These are phyloP conservation scores for Microthlaspi erraticum DNA, from an alignment of 345 rosid species.

Conservation along the genomic window DNA sequence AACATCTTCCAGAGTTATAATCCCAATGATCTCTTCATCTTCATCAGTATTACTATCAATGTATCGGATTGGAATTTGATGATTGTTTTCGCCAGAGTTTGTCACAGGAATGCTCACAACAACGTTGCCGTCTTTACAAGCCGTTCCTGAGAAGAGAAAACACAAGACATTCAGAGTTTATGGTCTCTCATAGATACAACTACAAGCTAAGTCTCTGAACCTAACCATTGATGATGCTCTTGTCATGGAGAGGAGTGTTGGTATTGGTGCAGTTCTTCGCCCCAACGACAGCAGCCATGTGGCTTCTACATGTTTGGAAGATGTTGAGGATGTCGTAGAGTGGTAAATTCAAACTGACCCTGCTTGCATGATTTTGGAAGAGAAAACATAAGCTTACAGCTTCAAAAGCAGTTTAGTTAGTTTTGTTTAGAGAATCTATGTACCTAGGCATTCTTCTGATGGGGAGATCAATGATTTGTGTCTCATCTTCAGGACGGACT, in stretches of 20 bases:
- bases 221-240: slow-evolving; percentile 42
- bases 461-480: slow-evolving; percentile 60
- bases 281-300: slow-evolving; percentile 77
- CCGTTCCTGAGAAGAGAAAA: slow-evolving; percentile 20
- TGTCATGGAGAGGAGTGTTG: slow-evolving; percentile 43
- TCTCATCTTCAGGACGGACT: slow-evolving; percentile 57
- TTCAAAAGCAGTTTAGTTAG: neutral
- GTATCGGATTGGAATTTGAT: slow-evolving; percentile 38
- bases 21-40: slow-evolving; percentile 68
- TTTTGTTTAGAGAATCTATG: slow-evolving; percentile 10
- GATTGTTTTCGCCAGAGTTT: slow-evolving; percentile 32
- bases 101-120: slow-evolving; percentile 38
- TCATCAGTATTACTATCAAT: slow-evolving; percentile 41
- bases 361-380: slow-evolving; percentile 34
- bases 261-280: slow-evolving; percentile 40
- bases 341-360: slow-evolving; percentile 66
- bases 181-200: slow-evolving; percentile 6
- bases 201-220: slow-evolving; percentile 35
- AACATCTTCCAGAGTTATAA: slow-evolving; percentile 91
- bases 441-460: slow-evolving; percentile 81
- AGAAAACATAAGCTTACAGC: slow-evolving; percentile 16
- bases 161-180: neutral
- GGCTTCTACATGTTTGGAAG: slow-evolving; percentile 79
- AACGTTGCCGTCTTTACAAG: slow-evolving; percentile 28
- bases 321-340: slow-evolving; percentile 76